Base-by-base conservation (phyloP, 768 basidiomycete species). In the Lactarius hatsudake region DNA sequence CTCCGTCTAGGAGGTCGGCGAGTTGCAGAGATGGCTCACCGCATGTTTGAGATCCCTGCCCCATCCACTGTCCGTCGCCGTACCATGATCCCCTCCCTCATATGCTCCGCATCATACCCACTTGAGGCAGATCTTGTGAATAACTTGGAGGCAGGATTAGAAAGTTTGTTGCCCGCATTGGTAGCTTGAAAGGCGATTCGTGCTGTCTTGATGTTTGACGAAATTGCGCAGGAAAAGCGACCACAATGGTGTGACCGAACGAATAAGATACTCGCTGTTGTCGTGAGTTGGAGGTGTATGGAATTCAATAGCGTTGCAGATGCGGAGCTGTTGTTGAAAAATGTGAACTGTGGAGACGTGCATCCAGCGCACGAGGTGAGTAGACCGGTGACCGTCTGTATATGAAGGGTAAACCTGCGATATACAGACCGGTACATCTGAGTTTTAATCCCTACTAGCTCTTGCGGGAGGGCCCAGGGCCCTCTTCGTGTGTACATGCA, bases 221-320 rank as follows among this genome's bases (percentile, higher is more conserved):
- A 68, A 9, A 13, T 68, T 0, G 36, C 42, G 1, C 12, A 48
- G 1, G 61, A 68, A 40, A 28, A 23, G 17, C 17, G 59, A 1
- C 62, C 40, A 32, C 42, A 58, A 0, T 68, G 59, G 48, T 58
- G 63, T 23, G 38, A 60, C 10, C 34, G 26, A 32, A 53, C 48
- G 0, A 68, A 68, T 40, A 63, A 55, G 12, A 13, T 68, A 3
- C n/a, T 68, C 4, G 67, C 0, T 12, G 59, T 5, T 68, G 67
- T n/a, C n/a, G 53, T 2, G 62, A 68, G 40, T 48, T 5, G 13
- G 5, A 48, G 34, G 1, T 34, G 20, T 3, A 18, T 60, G 1
- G 62, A 64, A 17, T 68, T 68, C 20, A 26, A 9, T 2, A 60
- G 4, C 2, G 34, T 59, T 5, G 38, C 54, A 2, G 62, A 68